These are phyloP conservation scores for Pythium scleroteichum DNA, from an alignment of 352 stramenopile genomes.

Conservation along the genomic window DNA sequence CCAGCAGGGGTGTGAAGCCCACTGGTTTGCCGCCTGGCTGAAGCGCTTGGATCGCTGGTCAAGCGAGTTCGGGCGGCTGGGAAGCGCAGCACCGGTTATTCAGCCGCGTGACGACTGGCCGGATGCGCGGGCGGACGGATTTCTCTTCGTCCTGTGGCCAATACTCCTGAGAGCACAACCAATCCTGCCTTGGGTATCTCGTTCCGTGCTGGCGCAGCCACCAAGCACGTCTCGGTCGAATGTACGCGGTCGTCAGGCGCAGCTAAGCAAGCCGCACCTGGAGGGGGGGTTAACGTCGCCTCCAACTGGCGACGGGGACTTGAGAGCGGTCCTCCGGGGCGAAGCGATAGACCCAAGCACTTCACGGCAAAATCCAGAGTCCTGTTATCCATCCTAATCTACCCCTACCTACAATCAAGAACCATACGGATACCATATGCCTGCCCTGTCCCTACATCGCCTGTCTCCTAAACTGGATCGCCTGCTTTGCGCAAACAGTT, in stretches of 20 bases:
- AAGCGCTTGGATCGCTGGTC: slow-evolving; percentile 8
- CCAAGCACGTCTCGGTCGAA: slow-evolving; percentile 1
- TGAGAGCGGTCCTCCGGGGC: too few relatives aligned
- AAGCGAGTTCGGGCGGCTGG: background rate
- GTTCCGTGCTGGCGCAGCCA: slow-evolving; percentile 3
- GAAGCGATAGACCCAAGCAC: too few relatives aligned
- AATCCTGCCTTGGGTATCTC: background rate
- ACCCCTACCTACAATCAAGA: too few relatives aligned
- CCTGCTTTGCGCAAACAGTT: too few relatives aligned
- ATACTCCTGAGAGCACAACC: background rate
- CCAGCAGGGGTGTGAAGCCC: background rate
- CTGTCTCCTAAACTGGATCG: too few relatives aligned
- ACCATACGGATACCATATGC: too few relatives aligned
- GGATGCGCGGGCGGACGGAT: slow-evolving; percentile 3
- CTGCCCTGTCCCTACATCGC: too few relatives aligned
- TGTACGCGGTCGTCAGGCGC: slow-evolving; percentile 11
- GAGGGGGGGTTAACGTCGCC: slow-evolving; percentile 6
- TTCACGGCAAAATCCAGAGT: too few relatives aligned
- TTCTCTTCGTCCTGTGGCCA: slow-evolving; percentile 6
- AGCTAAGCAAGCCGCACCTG: background rate
- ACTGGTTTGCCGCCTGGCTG: background rate
- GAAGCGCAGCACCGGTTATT: slow-evolving; percentile 12
- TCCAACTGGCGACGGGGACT: slow-evolving; percentile 12
- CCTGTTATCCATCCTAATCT: too few relatives aligned
- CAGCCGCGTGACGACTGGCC: background rate